A percentile compares a stretch with the other conserved stretches of the same genome.
phyloP scores from a whole-genome alignment of 768 basidiomycete species.

The Amanita pseudoporphyria region DNA sequence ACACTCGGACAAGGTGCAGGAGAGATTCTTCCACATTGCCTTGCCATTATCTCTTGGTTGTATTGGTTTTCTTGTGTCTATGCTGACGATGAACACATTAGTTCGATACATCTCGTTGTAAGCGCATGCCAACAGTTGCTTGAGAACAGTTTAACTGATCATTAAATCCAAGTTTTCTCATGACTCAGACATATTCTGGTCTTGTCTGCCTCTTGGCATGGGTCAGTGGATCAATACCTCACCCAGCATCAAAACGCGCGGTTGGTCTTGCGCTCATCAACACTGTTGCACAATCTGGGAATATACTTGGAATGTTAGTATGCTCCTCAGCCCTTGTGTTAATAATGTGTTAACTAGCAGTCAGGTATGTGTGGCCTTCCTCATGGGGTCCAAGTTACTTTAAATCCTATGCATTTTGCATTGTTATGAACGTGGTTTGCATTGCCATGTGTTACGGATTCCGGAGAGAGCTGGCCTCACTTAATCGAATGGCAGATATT shows the following conservation, averaged over 20 bases:
- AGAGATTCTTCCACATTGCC: conserved; percentile 63
- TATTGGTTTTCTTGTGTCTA: conserved; percentile 58
- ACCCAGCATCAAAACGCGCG: conserved; percentile 81
- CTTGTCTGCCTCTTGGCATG: conserved; percentile 57
- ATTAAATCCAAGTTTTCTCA: conserved; percentile 46
- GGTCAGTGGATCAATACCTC: conserved; percentile 38
- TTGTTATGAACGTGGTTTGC: conserved; percentile 39
- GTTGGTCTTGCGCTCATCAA: conserved; percentile 82
- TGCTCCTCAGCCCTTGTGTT: neutral
- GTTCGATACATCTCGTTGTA: conserved; percentile 61
- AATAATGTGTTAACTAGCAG: neutral
- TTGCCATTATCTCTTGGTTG: conserved; percentile 47
- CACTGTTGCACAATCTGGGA: conserved; percentile 74
- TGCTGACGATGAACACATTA: conserved; percentile 50
- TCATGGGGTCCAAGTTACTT: conserved; percentile 64
- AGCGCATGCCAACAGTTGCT: conserved; percentile 13
- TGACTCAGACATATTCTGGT: conserved; percentile 66
- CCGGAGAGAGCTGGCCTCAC: conserved; percentile 21
- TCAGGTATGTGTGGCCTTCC: conserved; percentile 57
- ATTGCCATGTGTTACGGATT: conserved; percentile 44
- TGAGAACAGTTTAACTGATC: neutral
- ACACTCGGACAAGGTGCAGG: conserved; percentile 64
- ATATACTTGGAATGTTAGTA: conserved; percentile 70
- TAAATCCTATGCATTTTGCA: conserved; percentile 67
- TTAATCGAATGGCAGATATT: neutral